Conservation (phyloP, 768 basidiomycete genomes). For the Podaxis mareebaensis region DNA sequence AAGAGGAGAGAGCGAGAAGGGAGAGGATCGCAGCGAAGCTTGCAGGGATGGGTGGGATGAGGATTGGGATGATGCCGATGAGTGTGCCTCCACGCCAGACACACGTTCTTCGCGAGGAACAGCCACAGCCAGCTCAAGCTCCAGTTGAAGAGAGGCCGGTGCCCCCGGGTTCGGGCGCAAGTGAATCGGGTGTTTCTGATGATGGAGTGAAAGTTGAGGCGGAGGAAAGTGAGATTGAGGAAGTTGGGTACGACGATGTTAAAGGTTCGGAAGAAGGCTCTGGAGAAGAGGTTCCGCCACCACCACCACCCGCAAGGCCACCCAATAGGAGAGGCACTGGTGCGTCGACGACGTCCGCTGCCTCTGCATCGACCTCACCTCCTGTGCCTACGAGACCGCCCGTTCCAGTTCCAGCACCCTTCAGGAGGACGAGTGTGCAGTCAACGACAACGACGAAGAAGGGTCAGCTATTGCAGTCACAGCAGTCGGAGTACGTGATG, state of each 20-base stretch:
- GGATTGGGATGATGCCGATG: conserved; percentile 57
- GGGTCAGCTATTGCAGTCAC: conserved; percentile 23
- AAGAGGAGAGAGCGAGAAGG: conserved; percentile 61
- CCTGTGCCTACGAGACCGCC: conserved; percentile 48
- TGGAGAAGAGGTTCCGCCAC: conserved; percentile 41
- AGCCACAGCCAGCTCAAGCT: conserved; percentile 16
- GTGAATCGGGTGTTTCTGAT: conserved; percentile 54
- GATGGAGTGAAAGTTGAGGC: conserved; percentile 67
- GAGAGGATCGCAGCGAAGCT: conserved; percentile 55
- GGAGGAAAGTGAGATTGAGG: conserved; percentile 75
- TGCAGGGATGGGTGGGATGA: conserved; percentile 57
- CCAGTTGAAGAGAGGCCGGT: conserved; percentile 21
- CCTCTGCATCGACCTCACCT: conserved; percentile 20
- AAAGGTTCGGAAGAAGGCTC: conserved; percentile 43
- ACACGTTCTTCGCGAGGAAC: conserved; percentile 25
- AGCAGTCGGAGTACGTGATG: conserved; percentile 60
- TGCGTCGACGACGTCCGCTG: conserved; percentile 17
- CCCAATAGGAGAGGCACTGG: conserved; percentile 22
- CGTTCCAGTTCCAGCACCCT: conserved; percentile 38
- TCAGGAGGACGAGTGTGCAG: conserved; percentile 40
- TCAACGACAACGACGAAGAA: conserved; percentile 22
- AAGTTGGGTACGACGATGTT: conserved; percentile 59
- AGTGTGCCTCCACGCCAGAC: conserved; percentile 34
- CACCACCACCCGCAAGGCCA: conserved; percentile 51
- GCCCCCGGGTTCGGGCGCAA: conserved; percentile 22